A percentile compares a stretch with the other conserved stretches of the same genome.
These are phyloP conservation scores for Rhynchosporium agropyri DNA, from an alignment of 2,329 filamentous ascomycete species.

Conservation along the genomic window DNA sequence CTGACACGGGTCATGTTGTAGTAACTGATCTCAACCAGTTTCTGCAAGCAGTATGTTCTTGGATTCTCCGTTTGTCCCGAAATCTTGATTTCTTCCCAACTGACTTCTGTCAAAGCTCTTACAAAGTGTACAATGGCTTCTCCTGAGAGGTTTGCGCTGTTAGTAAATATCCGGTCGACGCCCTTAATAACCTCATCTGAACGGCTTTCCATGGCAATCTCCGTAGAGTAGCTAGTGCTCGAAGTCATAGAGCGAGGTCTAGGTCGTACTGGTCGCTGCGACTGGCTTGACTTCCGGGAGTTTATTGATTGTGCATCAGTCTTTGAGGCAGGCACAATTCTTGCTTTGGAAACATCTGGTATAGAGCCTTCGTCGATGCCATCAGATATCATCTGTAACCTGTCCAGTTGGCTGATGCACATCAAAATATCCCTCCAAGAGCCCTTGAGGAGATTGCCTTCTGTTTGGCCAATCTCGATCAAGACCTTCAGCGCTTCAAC, in stretches of 20 bases:
- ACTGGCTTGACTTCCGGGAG: slow-evolving; percentile 68
- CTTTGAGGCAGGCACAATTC: slow-evolving; percentile 62
- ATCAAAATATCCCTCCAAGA: slow-evolving; percentile 97
- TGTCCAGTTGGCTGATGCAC: slow-evolving; percentile 93
- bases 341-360: slow-evolving; percentile 86
- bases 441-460: slow-evolving; percentile 84
- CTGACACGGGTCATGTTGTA: slow-evolving; percentile 99
- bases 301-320: slow-evolving; percentile 51
- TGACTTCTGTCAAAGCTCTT: slow-evolving; percentile 87
- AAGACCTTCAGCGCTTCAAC: slow-evolving; percentile 91
- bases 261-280: slow-evolving; percentile 49
- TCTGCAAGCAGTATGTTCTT: slow-evolving; percentile 95
- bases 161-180: slow-evolving; percentile 95
- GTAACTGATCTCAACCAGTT: slow-evolving; percentile 97
- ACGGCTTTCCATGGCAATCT: slow-evolving; percentile 88
- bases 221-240: slow-evolving; percentile 59
- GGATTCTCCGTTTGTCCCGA: slow-evolving; percentile 95
- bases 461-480: slow-evolving; percentile 87
- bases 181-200: slow-evolving; percentile 91
- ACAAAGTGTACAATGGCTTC: slow-evolving; percentile 97
- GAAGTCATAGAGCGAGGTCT: slow-evolving; percentile 55
- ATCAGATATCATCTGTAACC: slow-evolving; percentile 90
- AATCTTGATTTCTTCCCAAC: slow-evolving; percentile 98
- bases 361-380: slow-evolving; percentile 92
- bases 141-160: slow-evolving; percentile 88